Evolutionary conservation across 495 filamentous ascomycete genomes (phyloP).

Genomic region (Tricharina praecox): DNA sequence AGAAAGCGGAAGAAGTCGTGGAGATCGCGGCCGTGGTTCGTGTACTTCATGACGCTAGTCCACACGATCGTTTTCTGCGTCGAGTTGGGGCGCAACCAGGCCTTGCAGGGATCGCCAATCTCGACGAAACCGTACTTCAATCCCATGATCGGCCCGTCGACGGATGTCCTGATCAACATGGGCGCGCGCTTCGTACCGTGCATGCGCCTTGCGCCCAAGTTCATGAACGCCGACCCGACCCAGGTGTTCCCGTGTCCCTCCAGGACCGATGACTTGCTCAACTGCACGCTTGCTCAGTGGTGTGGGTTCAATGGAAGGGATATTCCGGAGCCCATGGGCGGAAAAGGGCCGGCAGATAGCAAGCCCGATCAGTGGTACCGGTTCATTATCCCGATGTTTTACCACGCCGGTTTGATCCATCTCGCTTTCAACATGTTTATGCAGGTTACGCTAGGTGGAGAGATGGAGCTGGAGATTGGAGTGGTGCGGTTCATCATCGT

Average conservation of each 20-base stretch:
- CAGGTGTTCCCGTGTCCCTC: conserved; percentile 64
- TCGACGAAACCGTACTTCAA: conserved; percentile 76
- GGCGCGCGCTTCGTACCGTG: conserved; percentile 83
- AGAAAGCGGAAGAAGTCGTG: conserved; percentile 15
- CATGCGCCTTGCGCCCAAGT: conserved; percentile 63
- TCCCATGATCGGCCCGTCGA: conserved; percentile 88
- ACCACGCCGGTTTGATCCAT: conserved; percentile 84
- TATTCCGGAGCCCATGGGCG: conserved; percentile 9
- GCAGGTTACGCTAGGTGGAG: conserved; percentile 68
- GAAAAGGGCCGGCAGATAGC: conserved; percentile 33
- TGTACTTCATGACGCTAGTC: conserved; percentile 58
- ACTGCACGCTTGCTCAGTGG: conserved; percentile 55
- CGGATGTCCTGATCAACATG: conserved; percentile 87
- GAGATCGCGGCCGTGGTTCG: conserved; percentile 47
- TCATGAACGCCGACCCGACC: conserved; percentile 36
- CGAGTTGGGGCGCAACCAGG: conserved; percentile 60
- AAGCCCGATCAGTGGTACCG: conserved; percentile 88
- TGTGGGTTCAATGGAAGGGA: conserved; percentile 55
- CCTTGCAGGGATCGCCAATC: conserved; percentile 60
- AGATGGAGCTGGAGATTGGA: conserved; percentile 82
- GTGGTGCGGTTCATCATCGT: conserved; percentile 70
- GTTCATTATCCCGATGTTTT: conserved; percentile 88
- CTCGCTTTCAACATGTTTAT: conserved; percentile 89
- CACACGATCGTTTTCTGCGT: conserved; percentile 81
- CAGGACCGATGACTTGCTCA: conserved; percentile 28